Evolutionary conservation across 1,139 yeast genomes (phyloP).

Genomic region (Ashbya aceris): DNA sequence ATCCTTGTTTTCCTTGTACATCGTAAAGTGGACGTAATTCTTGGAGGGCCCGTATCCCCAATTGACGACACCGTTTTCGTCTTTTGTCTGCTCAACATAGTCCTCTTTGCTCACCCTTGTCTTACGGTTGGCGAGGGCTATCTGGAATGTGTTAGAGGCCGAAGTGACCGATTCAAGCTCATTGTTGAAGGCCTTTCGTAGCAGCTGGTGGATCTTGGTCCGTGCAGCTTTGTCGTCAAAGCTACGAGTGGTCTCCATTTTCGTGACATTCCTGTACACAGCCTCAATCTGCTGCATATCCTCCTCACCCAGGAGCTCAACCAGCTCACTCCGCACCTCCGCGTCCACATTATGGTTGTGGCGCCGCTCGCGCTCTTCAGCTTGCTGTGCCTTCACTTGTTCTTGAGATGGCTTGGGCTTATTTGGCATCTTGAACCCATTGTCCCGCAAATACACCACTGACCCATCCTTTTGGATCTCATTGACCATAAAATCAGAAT

Average conservation of each 20-base stretch:
- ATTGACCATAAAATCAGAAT: conserved; percentile 90
- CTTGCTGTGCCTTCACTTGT: conserved; percentile 32
- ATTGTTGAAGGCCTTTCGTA: conserved; percentile 66
- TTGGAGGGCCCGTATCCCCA: conserved; percentile 59
- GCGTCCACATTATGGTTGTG: conserved; percentile 40
- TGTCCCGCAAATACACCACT: conserved; percentile 67
- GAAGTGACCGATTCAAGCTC: conserved; percentile 75
- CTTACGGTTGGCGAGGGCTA: conserved; percentile 41
- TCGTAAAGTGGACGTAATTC: conserved; percentile 63
- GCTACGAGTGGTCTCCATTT: conserved; percentile 47
- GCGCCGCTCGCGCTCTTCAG: conserved; percentile 33
- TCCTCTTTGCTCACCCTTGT: conserved; percentile 33
- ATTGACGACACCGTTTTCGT: conserved; percentile 37
- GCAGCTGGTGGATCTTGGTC: conserved; percentile 64
- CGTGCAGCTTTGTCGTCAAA: conserved; percentile 65
- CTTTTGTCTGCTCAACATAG: conserved; percentile 39
- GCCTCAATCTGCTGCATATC: conserved; percentile 50
- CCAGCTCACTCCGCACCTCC: conserved; percentile 40
- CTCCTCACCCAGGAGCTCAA: conserved; percentile 47
- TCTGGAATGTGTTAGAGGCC: conserved; percentile 51
- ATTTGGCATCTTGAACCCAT: conserved; percentile 49
- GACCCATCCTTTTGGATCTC: conserved; percentile 63
- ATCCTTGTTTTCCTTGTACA: conserved; percentile 91
- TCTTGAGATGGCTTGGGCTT: conserved; percentile 42
- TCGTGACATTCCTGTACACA: conserved; percentile 49